Evolutionary conservation across 768 basidiomycete genomes (phyloP).

Genomic region (Filobasidium floriforme): DNA sequence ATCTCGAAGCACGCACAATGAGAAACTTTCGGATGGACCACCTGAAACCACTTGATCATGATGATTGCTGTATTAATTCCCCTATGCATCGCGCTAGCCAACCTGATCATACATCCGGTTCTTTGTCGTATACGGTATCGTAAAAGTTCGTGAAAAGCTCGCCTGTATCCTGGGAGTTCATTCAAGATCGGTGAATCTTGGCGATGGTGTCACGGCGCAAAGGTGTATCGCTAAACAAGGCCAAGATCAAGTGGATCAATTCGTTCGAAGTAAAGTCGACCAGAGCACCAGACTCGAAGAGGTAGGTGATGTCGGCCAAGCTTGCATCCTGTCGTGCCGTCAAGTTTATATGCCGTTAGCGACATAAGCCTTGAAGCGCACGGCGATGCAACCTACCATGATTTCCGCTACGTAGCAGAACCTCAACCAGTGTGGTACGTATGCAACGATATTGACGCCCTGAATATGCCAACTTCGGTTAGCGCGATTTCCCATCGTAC

Average conservation of each 20-base stretch:
- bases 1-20: no score
- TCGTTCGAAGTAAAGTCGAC: constrained; percentile 84
- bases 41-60: no score
- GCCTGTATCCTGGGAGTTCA: no score
- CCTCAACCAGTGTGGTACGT: constrained; percentile 90
- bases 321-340: constrained; percentile 64
- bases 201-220: constrained; percentile 73
- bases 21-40: no score
- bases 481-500: neutral
- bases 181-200: constrained; percentile 50
- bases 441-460: constrained; percentile 67
- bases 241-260: constrained; percentile 68
- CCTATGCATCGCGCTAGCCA: no score
- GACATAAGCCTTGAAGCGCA: neutral
- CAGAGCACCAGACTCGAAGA: constrained; percentile 81
- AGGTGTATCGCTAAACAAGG: constrained; percentile 79
- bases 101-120: no score
- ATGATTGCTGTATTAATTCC: no score
- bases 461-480: constrained; percentile 23
- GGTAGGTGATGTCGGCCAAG: constrained; percentile 80
- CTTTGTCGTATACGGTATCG: no score
- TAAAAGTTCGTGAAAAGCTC: no score
- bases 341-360: constrained; percentile 9
- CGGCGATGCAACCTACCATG: constrained; percentile 54
- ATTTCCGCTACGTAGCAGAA: constrained; percentile 90